These are phyloP conservation scores for Phaseolus coccineus DNA, from an alignment of 331 rosid species.

Conservation along the genomic window DNA sequence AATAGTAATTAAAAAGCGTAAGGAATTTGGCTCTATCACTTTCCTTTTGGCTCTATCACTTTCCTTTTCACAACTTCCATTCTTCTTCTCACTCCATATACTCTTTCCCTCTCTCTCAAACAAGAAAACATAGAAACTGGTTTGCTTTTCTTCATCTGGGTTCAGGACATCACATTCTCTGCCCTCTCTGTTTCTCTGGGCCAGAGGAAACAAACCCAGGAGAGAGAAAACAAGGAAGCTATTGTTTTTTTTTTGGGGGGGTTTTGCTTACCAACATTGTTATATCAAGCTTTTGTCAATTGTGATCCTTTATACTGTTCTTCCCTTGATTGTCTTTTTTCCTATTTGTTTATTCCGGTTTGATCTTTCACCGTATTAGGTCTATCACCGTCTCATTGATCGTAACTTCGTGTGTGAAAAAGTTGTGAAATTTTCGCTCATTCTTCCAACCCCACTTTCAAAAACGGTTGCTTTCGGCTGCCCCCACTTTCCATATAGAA, in stretches of 20 bases:
- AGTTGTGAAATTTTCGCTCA: constrained; percentile 52
- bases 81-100: not conserved
- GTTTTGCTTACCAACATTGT: not conserved
- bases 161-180: not conserved
- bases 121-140: not conserved
- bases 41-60: not conserved
- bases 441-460: constrained; percentile 49
- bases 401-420: constrained; percentile 46
- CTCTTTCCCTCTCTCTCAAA: not conserved
- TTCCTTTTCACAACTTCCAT: constrained; percentile 27
- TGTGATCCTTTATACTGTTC: not conserved
- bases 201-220: constrained; percentile 28
- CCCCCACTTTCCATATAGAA: constrained; percentile 5
- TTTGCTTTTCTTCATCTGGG: not conserved
- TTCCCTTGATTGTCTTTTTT: not conserved
- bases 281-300: not conserved
- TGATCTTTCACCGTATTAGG: not conserved
- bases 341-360: not conserved
- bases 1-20: not conserved
- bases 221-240: not conserved
- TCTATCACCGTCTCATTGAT: constrained; percentile 32
- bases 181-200: not conserved
- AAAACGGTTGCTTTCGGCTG: constrained; percentile 48
- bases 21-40: not conserved
- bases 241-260: not conserved